A percentile compares a stretch with the other conserved stretches of the same genome.
phyloP scores from a whole-genome alignment of 2,329 filamentous ascomycete species.

The Mycosphaerella arachidis region DNA sequence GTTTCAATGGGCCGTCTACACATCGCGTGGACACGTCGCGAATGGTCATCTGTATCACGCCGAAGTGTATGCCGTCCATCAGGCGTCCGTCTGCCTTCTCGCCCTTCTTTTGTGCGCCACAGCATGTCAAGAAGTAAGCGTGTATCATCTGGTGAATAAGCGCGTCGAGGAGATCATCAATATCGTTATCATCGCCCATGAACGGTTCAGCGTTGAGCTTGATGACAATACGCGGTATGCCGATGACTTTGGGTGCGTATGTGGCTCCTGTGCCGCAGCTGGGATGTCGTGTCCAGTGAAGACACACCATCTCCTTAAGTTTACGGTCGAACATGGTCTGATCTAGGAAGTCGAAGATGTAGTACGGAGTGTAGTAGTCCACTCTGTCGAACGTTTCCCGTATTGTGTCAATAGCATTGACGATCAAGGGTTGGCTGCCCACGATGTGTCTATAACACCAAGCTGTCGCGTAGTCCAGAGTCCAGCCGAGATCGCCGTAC shows the following conservation, averaged over 20 bases:
- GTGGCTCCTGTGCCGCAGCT: conserved; percentile 34
- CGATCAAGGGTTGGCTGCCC: conserved; percentile 22
- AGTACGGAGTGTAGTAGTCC: conserved; percentile 29
- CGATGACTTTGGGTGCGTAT: conserved; percentile 29
- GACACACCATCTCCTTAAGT: conserved; percentile 36
- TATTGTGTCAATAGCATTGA: conserved; percentile 25
- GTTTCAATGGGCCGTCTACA: conserved; percentile 25
- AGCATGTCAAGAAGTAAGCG: conserved; percentile 42
- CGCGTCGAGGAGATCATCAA: conserved; percentile 35
- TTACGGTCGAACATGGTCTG: conserved; percentile 35
- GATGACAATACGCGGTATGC: conserved; percentile 35
- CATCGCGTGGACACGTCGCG: conserved; percentile 31
- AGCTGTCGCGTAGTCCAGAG: conserved; percentile 40
- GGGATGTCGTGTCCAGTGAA: conserved; percentile 29
- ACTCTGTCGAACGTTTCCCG: conserved; percentile 22
- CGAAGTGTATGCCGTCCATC: conserved; percentile 38
- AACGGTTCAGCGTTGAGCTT: conserved; percentile 29
- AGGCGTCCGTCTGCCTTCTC: conserved; percentile 34
- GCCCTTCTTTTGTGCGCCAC: conserved; percentile 34
- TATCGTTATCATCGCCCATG: conserved; percentile 25
- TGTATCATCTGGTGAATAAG: conserved; percentile 46
- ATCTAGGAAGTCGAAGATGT: conserved; percentile 37
- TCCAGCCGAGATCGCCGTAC: conserved; percentile 36
- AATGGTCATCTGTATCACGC: conserved; percentile 38
- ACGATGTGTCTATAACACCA: conserved; percentile 35